These are phyloP conservation scores for Amanita phalloides DNA, from an alignment of 768 basidiomycete genomes.

Conservation along the genomic window DNA sequence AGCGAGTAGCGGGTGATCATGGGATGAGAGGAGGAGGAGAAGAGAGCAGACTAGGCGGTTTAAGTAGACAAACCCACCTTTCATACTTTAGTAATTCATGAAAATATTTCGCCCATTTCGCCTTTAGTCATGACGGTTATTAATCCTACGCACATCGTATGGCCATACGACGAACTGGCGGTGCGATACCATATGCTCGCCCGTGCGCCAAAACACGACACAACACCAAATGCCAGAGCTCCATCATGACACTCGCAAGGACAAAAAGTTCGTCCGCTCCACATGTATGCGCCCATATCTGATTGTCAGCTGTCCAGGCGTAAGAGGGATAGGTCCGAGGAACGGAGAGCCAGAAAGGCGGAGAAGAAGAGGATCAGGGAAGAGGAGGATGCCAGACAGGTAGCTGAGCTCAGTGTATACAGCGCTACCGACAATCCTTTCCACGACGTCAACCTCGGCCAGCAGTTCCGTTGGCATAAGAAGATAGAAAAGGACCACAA, in stretches of 20 bases:
- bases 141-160: too few species aligned
- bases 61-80: neutral
- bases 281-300: neutral
- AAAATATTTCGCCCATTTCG: too few species aligned
- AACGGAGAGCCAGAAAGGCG: constrained; percentile 73
- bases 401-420: constrained; percentile 93
- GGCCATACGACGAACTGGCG: too few species aligned
- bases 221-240: neutral
- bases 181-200: neutral
- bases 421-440: constrained; percentile 97
- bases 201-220: constrained; percentile 1
- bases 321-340: constrained; percentile 81
- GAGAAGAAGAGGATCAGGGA: constrained; percentile 78
- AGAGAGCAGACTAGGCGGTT: neutral
- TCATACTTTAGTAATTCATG: too few species aligned
- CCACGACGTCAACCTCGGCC: constrained; percentile 91
- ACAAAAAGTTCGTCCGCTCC: constrained; percentile 30
- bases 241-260: constrained; percentile 22
- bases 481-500: constrained; percentile 95
- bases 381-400: constrained; percentile 85
- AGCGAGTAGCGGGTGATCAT: neutral
- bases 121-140: too few species aligned
- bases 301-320: constrained; percentile 33
- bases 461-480: constrained; percentile 99
- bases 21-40: neutral